Evolutionary conservation across 1,139 yeast genomes (phyloP).

Genomic region (Kluyveromyces sp.): DNA sequence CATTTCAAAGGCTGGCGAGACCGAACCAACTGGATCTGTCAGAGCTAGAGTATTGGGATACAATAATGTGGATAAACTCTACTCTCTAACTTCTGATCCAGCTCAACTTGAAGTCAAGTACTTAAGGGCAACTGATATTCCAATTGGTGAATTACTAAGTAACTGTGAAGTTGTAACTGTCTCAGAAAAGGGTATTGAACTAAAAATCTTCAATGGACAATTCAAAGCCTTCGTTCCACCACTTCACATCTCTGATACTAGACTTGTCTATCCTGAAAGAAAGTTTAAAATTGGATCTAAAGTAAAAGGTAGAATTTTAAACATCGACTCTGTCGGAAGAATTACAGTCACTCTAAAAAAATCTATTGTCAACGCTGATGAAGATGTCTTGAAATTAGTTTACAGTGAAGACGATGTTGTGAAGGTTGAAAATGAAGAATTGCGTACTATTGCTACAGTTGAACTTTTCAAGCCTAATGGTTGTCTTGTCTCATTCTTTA

Average conservation of each 20-base stretch:
- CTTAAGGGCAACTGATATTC: constrained; percentile 62
- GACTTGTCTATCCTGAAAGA: constrained; percentile 81
- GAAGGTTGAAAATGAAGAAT: constrained; percentile 36
- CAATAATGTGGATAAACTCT: constrained; percentile 57
- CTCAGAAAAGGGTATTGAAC: constrained; percentile 58
- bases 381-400: constrained; percentile 40
- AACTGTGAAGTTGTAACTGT: constrained; percentile 55
- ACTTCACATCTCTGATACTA: constrained; percentile 75
- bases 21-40: constrained; percentile 43
- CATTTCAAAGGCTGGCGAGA: constrained; percentile 54
- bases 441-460: constrained; percentile 67
- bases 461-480: constrained; percentile 68
- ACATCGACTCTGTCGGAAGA: constrained; percentile 36
- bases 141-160: constrained; percentile 60
- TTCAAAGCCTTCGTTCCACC: constrained; percentile 73
- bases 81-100: constrained; percentile 63
- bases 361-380: constrained; percentile 63
- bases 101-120: constrained; percentile 55
- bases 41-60: constrained; percentile 71
- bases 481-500: constrained; percentile 77
- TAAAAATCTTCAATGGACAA: constrained; percentile 51
- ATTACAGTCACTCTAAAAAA: constrained; percentile 71
- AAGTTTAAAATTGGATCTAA: constrained; percentile 79
- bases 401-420: constrained; percentile 44
- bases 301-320: constrained; percentile 60